A percentile compares a stretch with the other conserved stretches of the same genome.
phyloP scores from a whole-genome alignment of 371 early-diverging fungal genomes.

The Parasitella parasitica region DNA sequence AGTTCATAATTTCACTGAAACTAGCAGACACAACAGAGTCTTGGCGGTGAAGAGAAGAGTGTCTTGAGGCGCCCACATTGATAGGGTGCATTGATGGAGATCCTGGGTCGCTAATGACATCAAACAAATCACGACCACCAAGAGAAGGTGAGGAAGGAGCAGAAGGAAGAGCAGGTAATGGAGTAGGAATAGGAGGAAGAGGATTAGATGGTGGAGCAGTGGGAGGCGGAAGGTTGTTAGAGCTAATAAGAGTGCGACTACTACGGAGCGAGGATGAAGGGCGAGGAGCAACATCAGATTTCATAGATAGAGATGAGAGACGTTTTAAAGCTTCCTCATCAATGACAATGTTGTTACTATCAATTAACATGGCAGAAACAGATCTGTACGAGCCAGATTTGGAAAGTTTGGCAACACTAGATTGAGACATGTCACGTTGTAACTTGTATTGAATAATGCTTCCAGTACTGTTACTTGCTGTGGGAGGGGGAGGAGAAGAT shows the following conservation, averaged over 20 bases:
- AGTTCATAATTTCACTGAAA: constrained; percentile 27
- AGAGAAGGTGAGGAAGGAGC: constrained; percentile 8
- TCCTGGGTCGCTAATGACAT: background rate
- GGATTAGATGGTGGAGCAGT: constrained; percentile 52
- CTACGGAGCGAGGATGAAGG: constrained; percentile 19
- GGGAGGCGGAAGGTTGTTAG: constrained; percentile 32
- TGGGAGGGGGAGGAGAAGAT: constrained; percentile 19
- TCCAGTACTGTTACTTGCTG: constrained; percentile 5
- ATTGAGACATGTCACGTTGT: constrained; percentile 27
- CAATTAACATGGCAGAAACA: constrained; percentile 12
- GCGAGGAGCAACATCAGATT: constrained; percentile 16
- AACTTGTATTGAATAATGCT: constrained; percentile 22
- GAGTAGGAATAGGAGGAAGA: constrained; percentile 50
- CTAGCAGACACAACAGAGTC: constrained; percentile 23
- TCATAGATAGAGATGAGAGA: constrained; percentile 19
- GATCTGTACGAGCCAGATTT: constrained; percentile 39
- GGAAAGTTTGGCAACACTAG: constrained; percentile 27
- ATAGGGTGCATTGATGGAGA: constrained; percentile 9
- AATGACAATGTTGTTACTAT: background rate
- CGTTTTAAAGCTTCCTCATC: constrained; percentile 25
- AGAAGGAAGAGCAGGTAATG: constrained; percentile 30
- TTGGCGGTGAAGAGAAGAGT: constrained; percentile 17
- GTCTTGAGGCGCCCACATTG: background rate
- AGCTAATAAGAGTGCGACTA: constrained; percentile 5
- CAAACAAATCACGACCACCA: background rate